A percentile compares a stretch with the other conserved stretches of the same genome.
Evolutionary conservation across 1,284 basidiomycete species (phyloP).

Genomic region (Phellinidium pouzarii): DNA sequence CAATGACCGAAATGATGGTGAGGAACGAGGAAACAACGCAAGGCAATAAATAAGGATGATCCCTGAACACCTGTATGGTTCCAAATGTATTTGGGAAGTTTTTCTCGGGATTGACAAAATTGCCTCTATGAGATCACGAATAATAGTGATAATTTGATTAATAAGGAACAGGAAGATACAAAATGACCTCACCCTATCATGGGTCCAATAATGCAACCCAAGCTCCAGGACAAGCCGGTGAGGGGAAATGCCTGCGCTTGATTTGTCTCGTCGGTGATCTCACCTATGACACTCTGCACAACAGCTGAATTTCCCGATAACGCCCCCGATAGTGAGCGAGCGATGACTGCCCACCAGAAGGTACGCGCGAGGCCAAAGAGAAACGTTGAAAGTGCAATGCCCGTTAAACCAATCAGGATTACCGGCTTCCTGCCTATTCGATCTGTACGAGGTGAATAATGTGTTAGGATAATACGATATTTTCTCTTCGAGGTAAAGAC

Average conservation of each 20-base stretch:
- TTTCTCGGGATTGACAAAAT: constrained; percentile 18
- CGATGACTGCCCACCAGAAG: constrained; percentile 22
- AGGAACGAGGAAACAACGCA: constrained; percentile 21
- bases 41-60: constrained; percentile 25
- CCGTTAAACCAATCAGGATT: constrained; percentile 26
- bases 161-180: neutral
- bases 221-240: constrained; percentile 21
- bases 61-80: constrained; percentile 21
- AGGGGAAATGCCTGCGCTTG: constrained; percentile 24
- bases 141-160: neutral
- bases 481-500: neutral
- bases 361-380: constrained; percentile 26
- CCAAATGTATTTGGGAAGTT: constrained; percentile 21
- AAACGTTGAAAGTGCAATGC: constrained; percentile 25
- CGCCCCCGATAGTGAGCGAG: constrained; percentile 25
- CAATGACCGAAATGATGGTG: constrained; percentile 17
- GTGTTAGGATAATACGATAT: neutral
- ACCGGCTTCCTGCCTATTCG: constrained; percentile 28
- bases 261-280: constrained; percentile 26
- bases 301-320: constrained; percentile 26
- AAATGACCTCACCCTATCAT: constrained; percentile 14
- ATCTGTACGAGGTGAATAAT: constrained; percentile 19
- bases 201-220: constrained; percentile 21
- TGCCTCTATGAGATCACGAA: constrained; percentile 15
- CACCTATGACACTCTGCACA: constrained; percentile 21